Evolutionary conservation across 768 basidiomycete species (phyloP).

Genomic region (Suillus weaverae): DNA sequence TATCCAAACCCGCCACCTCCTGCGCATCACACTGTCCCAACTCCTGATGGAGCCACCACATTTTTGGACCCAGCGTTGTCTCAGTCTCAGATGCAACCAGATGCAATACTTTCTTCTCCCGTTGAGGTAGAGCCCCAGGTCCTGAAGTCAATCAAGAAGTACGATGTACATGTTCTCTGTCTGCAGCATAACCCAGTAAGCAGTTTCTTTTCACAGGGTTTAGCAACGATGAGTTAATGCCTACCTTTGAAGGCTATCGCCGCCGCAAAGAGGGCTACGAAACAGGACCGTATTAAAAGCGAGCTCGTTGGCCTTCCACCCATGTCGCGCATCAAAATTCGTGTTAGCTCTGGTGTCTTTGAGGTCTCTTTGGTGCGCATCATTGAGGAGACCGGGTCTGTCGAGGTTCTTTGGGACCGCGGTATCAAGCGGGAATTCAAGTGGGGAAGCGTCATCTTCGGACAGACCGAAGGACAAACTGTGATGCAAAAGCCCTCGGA

Average conservation of each 20-base stretch:
- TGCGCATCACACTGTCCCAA: constrained; percentile 3
- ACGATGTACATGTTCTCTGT: constrained; percentile 76
- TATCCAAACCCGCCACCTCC: constrained; percentile 32
- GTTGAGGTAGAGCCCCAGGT: constrained; percentile 30
- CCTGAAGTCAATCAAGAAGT: constrained; percentile 71
- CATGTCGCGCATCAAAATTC: constrained; percentile 81
- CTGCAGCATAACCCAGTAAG: constrained; percentile 89
- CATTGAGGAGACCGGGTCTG: constrained; percentile 63
- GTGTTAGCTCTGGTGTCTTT: constrained; percentile 80
- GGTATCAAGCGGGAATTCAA: constrained; percentile 76
- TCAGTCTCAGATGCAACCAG: neutral
- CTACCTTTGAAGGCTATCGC: constrained; percentile 56
- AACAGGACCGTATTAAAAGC: constrained; percentile 68
- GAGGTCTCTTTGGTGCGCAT: constrained; percentile 80
- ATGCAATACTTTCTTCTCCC: constrained; percentile 5
- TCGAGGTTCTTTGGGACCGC: constrained; percentile 82
- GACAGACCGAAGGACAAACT: constrained; percentile 62
- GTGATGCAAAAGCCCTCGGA: constrained; percentile 74
- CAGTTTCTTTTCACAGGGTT: constrained; percentile 13
- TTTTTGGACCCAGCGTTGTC: neutral
- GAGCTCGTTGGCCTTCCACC: constrained; percentile 70
- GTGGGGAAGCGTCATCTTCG: constrained; percentile 79
- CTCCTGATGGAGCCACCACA: constrained; percentile 9
- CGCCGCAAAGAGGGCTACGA: constrained; percentile 71
- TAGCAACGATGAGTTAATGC: neutral